Evolutionary conservation across 805 yeast genomes (phyloP).

Genomic region (Cyberlindnera japonica): DNA sequence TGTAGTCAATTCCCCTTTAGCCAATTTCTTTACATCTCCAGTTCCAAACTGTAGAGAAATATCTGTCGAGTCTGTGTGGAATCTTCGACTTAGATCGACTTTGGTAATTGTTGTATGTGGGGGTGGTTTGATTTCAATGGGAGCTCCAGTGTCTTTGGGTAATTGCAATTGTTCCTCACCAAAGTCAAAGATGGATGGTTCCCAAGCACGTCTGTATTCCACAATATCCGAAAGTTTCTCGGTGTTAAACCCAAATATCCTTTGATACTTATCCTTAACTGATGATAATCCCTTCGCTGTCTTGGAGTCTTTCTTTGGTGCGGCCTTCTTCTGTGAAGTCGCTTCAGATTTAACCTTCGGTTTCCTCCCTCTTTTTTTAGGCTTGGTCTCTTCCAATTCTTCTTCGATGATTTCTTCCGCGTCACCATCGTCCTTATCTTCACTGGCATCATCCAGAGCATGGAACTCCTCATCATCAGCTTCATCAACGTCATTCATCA

Average conservation of each 20-base stretch:
- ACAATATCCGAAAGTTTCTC: constrained; percentile 39
- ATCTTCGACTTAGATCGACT: constrained; percentile 23
- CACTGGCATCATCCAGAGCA: constrained; percentile 14
- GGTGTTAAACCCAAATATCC: constrained; percentile 49
- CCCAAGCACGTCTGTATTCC: constrained; percentile 48
- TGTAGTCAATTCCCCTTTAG: constrained; percentile 13
- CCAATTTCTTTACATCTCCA: constrained; percentile 12
- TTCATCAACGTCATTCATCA: constrained; percentile 38
- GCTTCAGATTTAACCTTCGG: constrained; percentile 13
- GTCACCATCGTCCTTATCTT: constrained; percentile 7
- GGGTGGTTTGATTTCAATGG: no score
- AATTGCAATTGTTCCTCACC: constrained; percentile 30
- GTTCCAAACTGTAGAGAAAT: constrained; percentile 22
- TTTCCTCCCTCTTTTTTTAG: constrained; percentile 29
- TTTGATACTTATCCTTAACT: constrained; percentile 38
- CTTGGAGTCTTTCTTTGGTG: constrained; percentile 18
- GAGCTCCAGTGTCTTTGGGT: constrained; percentile 11
- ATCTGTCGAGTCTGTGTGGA: constrained; percentile 18
- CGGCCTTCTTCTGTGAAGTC: constrained; percentile 10
- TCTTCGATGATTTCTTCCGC: constrained; percentile 1
- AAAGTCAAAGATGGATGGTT: constrained; percentile 41
- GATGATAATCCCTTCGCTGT: constrained; percentile 32
- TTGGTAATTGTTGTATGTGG: no score
- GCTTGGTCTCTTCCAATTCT: constrained; percentile 3
- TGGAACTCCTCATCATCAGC: constrained; percentile 8